These are phyloP conservation scores for Postia placenta DNA, from an alignment of 768 basidiomycete species.

Conservation along the genomic window DNA sequence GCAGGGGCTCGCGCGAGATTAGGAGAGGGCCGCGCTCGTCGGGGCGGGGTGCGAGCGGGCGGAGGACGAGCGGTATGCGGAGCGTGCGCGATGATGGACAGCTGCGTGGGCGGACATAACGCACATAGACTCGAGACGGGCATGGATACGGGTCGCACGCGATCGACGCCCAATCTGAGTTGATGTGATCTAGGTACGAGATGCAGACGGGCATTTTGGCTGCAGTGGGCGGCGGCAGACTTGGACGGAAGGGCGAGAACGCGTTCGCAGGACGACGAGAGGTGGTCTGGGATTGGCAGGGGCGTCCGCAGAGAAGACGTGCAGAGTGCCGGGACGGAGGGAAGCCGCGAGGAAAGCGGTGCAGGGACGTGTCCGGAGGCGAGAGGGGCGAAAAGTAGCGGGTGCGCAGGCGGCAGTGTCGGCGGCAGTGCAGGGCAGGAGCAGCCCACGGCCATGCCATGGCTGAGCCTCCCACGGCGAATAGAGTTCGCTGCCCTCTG, in stretches of 20 bases:
- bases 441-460: too few species aligned
- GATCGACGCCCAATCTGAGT: not conserved
- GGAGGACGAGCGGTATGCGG: too few species aligned
- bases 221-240: not conserved
- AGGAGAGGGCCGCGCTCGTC: not conserved
- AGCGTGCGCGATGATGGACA: too few species aligned
- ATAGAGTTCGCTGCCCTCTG: not conserved
- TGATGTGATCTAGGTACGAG: not conserved
- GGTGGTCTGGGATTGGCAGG: not conserved
- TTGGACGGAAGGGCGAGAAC: not conserved
- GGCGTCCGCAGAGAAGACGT: not conserved
- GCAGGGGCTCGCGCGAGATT: not conserved
- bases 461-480: not conserved
- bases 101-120: not conserved
- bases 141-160: not conserved
- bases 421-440: conserved; percentile 4
- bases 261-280: too few species aligned
- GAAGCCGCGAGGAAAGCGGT: not conserved
- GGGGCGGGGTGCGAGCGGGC: not conserved
- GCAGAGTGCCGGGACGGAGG: not conserved
- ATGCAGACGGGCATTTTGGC: not conserved
- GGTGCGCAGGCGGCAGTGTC: conserved; percentile 2
- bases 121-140: not conserved
- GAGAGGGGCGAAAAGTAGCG: not conserved
- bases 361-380: not conserved